Evolutionary conservation across 352 stramenopile species (phyloP).

Genomic region (Thraustochytrium striatum): DNA sequence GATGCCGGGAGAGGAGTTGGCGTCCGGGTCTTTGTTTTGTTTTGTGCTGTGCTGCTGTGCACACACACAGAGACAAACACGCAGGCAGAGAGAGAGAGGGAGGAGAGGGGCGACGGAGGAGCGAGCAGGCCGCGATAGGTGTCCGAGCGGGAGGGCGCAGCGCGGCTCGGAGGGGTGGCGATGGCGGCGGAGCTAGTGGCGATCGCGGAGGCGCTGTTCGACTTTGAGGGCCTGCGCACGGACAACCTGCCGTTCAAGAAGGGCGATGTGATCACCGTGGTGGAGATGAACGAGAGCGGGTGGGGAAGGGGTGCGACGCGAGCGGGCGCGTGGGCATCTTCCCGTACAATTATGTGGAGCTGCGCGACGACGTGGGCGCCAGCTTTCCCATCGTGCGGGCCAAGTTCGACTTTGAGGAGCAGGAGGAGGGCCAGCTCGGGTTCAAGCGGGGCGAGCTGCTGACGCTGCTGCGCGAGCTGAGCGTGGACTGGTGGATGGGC

Average conservation of each 20-base stretch:
- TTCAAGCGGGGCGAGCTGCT: conserved; percentile 39
- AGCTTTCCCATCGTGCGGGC: conserved; percentile 15
- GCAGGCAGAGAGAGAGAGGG: too few species aligned
- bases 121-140: too few species aligned
- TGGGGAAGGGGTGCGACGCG: conserved; percentile 44
- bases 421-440: conserved; percentile 1
- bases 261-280: conserved; percentile 40
- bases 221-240: conserved; percentile 27
- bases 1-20: too few species aligned
- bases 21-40: too few species aligned
- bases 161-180: too few species aligned
- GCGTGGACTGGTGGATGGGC: conserved; percentile 35
- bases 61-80: too few species aligned
- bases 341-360: conserved; percentile 48
- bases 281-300: conserved; percentile 43
- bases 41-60: too few species aligned
- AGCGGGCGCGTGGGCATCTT: conserved; percentile 6
- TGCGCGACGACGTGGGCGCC: conserved; percentile 18
- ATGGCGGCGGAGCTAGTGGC: conserved; percentile 19
- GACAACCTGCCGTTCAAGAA: conserved; percentile 45
- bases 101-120: too few species aligned
- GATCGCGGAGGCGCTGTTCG: conserved; percentile 30
- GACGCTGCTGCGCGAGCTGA: conserved; percentile 39
- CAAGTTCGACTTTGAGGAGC: conserved; percentile 26
- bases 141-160: too few species aligned